These are phyloP conservation scores for Trametes maxima DNA, from an alignment of 768 basidiomycete genomes.

Conservation along the genomic window DNA sequence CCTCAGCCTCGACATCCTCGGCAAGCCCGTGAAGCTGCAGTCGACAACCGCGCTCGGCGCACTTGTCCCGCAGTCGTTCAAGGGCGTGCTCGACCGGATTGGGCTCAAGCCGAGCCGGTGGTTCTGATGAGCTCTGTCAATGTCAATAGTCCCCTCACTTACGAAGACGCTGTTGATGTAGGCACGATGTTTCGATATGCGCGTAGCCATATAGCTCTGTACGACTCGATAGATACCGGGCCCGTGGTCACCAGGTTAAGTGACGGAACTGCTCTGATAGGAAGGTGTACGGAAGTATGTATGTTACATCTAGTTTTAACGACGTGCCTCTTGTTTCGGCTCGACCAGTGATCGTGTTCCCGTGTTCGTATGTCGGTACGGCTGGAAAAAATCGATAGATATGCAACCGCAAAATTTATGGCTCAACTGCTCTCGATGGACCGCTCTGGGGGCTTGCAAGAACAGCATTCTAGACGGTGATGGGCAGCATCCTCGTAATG, in stretches of 20 bases:
- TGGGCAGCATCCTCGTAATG: no score
- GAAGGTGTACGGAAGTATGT: slow-evolving; percentile 6
- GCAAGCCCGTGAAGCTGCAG: slow-evolving; percentile 47
- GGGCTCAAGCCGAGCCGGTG: slow-evolving; percentile 57
- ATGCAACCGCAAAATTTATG: no score
- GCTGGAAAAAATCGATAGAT: no score
- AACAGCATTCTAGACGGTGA: no score
- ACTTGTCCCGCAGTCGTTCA: slow-evolving; percentile 50
- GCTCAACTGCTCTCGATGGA: no score
- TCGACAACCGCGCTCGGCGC: slow-evolving; percentile 48
- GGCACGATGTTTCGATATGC: background rate
- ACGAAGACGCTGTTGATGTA: background rate
- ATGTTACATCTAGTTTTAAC: slow-evolving; percentile 1
- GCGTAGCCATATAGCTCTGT: background rate
- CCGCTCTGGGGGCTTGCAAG: no score
- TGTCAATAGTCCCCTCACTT: background rate
- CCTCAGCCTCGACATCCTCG: slow-evolving; percentile 49
- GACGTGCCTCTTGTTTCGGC: no score
- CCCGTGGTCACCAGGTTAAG: background rate
- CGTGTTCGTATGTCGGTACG: no score
- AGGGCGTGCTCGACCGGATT: slow-evolving; percentile 56
- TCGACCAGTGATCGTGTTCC: no score
- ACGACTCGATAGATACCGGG: background rate
- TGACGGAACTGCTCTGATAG: background rate
- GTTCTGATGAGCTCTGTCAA: slow-evolving; percentile 48